phyloP scores from a whole-genome alignment of 2,329 filamentous ascomycete species.

The Davidsoniella neocaledoniae region DNA sequence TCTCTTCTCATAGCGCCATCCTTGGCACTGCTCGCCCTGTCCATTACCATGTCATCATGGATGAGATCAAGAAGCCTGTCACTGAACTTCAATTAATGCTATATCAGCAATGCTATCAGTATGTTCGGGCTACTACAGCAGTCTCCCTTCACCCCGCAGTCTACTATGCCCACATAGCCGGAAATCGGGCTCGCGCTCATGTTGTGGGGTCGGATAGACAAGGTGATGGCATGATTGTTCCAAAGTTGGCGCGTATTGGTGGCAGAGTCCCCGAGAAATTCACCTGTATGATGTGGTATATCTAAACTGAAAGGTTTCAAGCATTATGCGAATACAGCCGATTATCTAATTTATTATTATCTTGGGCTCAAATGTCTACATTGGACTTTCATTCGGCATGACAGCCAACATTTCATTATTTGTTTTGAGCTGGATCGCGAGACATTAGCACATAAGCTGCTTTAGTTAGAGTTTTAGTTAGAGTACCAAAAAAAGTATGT shows the following conservation, averaged over 20 bases:
- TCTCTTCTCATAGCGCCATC: conserved; percentile 52
- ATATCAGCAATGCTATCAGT: conserved; percentile 90
- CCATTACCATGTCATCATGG: conserved; percentile 76
- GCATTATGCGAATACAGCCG: not conserved
- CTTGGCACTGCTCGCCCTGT: conserved; percentile 88
- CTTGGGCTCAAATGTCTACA: no score
- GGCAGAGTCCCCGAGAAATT: conserved; percentile 1
- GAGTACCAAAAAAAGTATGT: no score
- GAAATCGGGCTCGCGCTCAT: conserved; percentile 62
- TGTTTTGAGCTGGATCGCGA: no score
- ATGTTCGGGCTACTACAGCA: conserved; percentile 77
- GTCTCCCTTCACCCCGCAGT: conserved; percentile 80
- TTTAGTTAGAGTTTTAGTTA: no score
- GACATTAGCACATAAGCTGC: no score
- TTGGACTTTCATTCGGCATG: no score
- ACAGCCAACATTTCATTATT: no score
- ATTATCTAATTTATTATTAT: no score
- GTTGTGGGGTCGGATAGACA: conserved; percentile 28
- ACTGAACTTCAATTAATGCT: conserved; percentile 72
- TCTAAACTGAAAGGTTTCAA: conserved; percentile 16
- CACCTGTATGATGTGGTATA: conserved; percentile 27
- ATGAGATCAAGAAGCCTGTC: conserved; percentile 53
- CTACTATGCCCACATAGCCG: conserved; percentile 89
- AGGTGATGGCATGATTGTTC: no score
- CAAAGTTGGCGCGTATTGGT: not conserved